These are phyloP conservation scores for Scedosporium aurantiacum DNA, from an alignment of 2,329 filamentous ascomycete genomes.

Conservation along the genomic window DNA sequence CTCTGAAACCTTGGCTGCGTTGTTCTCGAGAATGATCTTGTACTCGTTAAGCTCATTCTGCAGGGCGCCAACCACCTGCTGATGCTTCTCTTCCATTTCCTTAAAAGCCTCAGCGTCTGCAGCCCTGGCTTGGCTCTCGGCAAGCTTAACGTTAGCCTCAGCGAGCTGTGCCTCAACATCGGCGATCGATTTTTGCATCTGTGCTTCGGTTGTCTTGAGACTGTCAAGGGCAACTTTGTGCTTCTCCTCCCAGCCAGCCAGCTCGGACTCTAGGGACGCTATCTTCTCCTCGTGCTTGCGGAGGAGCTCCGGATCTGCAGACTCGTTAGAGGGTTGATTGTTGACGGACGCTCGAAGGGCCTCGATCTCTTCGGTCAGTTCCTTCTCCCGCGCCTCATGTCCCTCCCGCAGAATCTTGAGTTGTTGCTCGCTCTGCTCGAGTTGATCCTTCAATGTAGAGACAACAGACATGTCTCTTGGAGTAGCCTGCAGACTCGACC, in stretches of 20 bases:
- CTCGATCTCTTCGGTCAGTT: slow-evolving; percentile 62
- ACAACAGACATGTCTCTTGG: slow-evolving; percentile 89
- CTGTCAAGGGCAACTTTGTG: slow-evolving; percentile 60
- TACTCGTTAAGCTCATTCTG: slow-evolving; percentile 72
- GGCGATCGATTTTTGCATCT: slow-evolving; percentile 60
- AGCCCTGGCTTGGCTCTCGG: slow-evolving; percentile 29
- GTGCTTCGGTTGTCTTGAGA: slow-evolving; percentile 60
- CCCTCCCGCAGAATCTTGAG: slow-evolving; percentile 62
- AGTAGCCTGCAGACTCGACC: slow-evolving; percentile 74
- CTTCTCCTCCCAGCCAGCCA: slow-evolving; percentile 64
- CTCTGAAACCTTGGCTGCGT: slow-evolving; percentile 57
- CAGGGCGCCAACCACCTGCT: slow-evolving; percentile 48
- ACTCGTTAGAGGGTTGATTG: slow-evolving; percentile 17
- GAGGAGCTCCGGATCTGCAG: slow-evolving; percentile 19
- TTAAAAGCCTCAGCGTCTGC: slow-evolving; percentile 29
- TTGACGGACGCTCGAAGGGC: slow-evolving; percentile 48
- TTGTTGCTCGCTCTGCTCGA: slow-evolving; percentile 76
- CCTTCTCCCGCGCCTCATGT: slow-evolving; percentile 63
- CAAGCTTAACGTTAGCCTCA: slow-evolving; percentile 41
- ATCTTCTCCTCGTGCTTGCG: slow-evolving; percentile 45
- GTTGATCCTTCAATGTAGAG: slow-evolving; percentile 74
- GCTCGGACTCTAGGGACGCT: slow-evolving; percentile 56
- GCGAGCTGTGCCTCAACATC: slow-evolving; percentile 55
- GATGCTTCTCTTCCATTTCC: slow-evolving; percentile 43
- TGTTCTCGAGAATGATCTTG: slow-evolving; percentile 59